Base-by-base conservation (phyloP, 164 flowering plant species). In the Buxus sempervirens region DNA sequence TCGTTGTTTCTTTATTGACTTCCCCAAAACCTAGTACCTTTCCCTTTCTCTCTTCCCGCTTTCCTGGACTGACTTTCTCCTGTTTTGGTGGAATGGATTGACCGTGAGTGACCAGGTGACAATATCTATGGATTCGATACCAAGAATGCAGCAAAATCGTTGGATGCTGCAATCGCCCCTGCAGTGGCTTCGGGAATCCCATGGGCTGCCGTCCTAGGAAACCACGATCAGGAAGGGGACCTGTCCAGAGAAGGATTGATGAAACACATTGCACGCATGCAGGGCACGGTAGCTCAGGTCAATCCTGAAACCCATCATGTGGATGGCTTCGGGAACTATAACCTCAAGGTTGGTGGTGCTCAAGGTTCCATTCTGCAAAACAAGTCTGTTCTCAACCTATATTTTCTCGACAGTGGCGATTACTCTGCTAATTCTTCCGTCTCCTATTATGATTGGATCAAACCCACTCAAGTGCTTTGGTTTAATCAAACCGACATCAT, bases 191-290 rank as follows among this genome's bases (percentile, higher is more conserved):
- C 97, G 7, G 76, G 74, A 45, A 83, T 86, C 58, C 97, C 99
- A 19, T 95, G 99, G 99, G 98, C 87, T 1, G 99, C 96, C 21
- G 88, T 95, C 26, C 80, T 92, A 21, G 99, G 99, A 23, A 95
- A 95, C 83, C 99, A 95, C 65, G 99, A 95, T 66, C 97, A 90
- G 71, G 93, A 95, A 78, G 82, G 88, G 5, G 73, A 91, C 0
- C 76, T 92, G 25, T 82, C 92, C 1, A 84, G 98, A 79, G 85
- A 81, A 78, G 91, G 79, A 2, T 90, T 95, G 57, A 95, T 95
- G 99, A 88, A 82, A 63, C 85, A 95, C 71, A 77, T 95, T 0
- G 87, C 77, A 16, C 75, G 79, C 16, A 73, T 95, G 88, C 77
- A 84, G 62, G 60, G 80, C 60, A 86, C 99, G 1, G 51, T 95